Evolutionary conservation across 1,284 basidiomycete genomes (phyloP).

Genomic region (Fomitopsis palustris): DNA sequence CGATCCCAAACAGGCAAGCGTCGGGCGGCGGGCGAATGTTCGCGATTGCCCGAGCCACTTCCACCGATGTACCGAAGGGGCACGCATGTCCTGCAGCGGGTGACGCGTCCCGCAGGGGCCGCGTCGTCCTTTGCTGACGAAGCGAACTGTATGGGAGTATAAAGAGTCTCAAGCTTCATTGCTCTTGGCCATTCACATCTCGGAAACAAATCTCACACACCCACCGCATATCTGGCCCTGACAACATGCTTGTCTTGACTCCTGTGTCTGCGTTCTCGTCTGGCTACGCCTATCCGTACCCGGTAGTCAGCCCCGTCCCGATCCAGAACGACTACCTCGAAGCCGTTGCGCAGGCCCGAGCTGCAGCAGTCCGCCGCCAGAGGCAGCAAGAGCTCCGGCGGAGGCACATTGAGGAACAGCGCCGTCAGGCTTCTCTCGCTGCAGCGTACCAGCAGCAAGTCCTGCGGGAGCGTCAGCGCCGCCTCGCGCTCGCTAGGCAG

Average conservation of each 20-base stretch:
- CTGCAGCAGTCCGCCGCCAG: slow-evolving; percentile 11
- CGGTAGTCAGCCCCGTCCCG: not conserved
- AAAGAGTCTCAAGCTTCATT: not conserved
- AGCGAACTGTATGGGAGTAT: slow-evolving; percentile 1
- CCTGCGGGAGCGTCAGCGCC: slow-evolving; percentile 5
- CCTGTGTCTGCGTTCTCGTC: slow-evolving; percentile 12
- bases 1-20: not conserved
- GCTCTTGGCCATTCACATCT: not conserved
- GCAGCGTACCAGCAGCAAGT: slow-evolving; percentile 6
- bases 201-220: not conserved
- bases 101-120: slow-evolving; percentile 1
- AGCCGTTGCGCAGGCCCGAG: slow-evolving; percentile 15
- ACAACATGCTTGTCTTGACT: slow-evolving; percentile 18
- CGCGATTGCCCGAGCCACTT: slow-evolving; percentile 4
- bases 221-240: not conserved
- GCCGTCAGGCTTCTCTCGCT: slow-evolving; percentile 9
- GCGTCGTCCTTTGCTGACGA: slow-evolving; percentile 7
- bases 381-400: slow-evolving; percentile 10
- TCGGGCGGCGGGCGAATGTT: not conserved
- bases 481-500: slow-evolving; percentile 10
- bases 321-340: slow-evolving; percentile 13
- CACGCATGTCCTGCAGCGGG: not conserved
- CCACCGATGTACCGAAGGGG: not conserved
- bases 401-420: slow-evolving; percentile 9
- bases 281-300: slow-evolving; percentile 2